Evolutionary conservation across 495 filamentous ascomycete species (phyloP).

Genomic region (Echria macrotheca): DNA sequence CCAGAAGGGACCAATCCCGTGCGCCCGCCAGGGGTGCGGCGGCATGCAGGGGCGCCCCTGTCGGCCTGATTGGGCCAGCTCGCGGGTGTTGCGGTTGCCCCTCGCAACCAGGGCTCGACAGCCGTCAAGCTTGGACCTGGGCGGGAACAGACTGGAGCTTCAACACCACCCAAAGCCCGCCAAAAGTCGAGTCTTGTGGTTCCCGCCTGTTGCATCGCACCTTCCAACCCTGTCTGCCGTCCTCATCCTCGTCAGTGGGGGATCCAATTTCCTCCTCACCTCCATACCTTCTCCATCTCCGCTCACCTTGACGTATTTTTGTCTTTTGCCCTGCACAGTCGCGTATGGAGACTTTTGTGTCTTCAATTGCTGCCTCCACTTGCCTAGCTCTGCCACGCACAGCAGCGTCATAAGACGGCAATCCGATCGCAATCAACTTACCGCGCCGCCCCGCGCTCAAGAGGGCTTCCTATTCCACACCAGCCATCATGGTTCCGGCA

Average conservation of each 20-base stretch:
- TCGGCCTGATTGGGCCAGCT: conserved; percentile 7
- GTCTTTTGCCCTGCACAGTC: not conserved
- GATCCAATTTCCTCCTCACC: conserved; percentile 3
- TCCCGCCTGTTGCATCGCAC: too few species aligned
- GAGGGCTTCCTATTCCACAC: conserved; percentile 3
- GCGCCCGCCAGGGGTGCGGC: not conserved
- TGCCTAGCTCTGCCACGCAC: not conserved
- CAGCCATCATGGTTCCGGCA: conserved; percentile 44
- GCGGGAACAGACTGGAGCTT: not conserved
- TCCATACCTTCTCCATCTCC: too few species aligned
- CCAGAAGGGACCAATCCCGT: not conserved
- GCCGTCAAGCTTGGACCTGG: not conserved
- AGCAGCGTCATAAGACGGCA: conserved; percentile 5
- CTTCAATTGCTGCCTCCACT: not conserved
- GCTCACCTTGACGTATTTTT: too few species aligned
- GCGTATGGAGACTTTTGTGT: conserved; percentile 1
- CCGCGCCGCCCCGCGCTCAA: conserved; percentile 9
- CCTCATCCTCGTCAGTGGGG: too few species aligned
- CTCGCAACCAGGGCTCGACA: not conserved
- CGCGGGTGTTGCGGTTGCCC: conserved; percentile 7
- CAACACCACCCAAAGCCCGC: not conserved
- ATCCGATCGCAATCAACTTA: too few species aligned
- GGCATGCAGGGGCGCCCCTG: not conserved
- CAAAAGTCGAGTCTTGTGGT: too few species aligned
- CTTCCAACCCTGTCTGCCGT: too few species aligned